Percentiles rank a stretch among this genome's conserved stretches.
phyloP scores from a whole-genome alignment of 169 alveolate species.

The Plasmodium falciparum region DNA sequence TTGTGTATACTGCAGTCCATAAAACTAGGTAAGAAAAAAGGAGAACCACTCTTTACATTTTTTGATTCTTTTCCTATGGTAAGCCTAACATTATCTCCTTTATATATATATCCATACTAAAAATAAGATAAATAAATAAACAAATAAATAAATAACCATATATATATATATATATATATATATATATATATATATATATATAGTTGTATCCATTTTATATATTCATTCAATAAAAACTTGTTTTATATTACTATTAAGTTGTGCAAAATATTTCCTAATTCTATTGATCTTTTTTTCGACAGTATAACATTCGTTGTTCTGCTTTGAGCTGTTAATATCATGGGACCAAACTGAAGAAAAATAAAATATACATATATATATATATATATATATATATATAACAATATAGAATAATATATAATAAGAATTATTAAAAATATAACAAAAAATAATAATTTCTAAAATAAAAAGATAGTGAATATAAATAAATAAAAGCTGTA shows the following conservation, averaged over 20 bases:
- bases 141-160: background rate
- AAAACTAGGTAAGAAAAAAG: slow-evolving; percentile 65
- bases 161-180: background rate
- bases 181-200: background rate
- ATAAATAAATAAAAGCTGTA: background rate
- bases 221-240: background rate
- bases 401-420: too few relatives aligned
- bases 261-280: slow-evolving; percentile 55
- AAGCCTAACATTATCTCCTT: slow-evolving; percentile 73
- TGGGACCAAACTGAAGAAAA: slow-evolving; percentile 50
- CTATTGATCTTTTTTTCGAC: slow-evolving; percentile 64
- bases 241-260: slow-evolving; percentile 40
- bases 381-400: background rate
- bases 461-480: too few relatives aligned
- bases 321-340: slow-evolving; percentile 70
- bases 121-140: background rate
- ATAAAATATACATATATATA: background rate
- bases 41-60: slow-evolving; percentile 58
- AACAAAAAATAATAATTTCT: background rate
- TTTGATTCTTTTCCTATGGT: slow-evolving; percentile 65
- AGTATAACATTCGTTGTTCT: slow-evolving; percentile 71
- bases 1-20: slow-evolving; percentile 66
- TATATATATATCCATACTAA: slow-evolving; percentile 69
- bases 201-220: background rate
- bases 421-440: background rate